Evolutionary conservation across 2,329 filamentous ascomycete species (phyloP), one percentile per base, ranked within the genome.

Genomic region (Colletotrichum tamarilloi): DNA sequence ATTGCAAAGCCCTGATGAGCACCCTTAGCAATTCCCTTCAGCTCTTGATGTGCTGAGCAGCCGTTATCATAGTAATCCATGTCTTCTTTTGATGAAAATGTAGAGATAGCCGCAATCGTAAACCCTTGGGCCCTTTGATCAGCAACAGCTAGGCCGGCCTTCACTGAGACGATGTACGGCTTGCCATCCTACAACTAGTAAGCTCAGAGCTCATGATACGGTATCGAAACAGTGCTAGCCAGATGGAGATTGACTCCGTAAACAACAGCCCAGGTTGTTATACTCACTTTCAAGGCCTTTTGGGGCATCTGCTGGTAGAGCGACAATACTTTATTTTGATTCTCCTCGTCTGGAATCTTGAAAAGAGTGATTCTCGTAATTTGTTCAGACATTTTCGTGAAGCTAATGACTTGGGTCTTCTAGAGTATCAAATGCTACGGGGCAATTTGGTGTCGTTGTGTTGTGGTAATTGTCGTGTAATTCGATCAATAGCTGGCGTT

Each of bases 1-100:
- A 88, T 92, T 49, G 89, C 87, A 3, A 86, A 76, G 2, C 80
- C 81, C 53, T 81, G 73, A 9, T 82, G 76, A 4, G 80, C 77
- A 1, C 69, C 75, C 77, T 80, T 81, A 0, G 81, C 81, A 62
- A 81, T 79, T 0, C 53, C 65, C 69, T 79, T 81, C 11, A 84
- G 72, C 38, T 82, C 77, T 0, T 76, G 75, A 38, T 83, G 82
- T 0, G 80, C 80, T 0, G 76, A 72, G 52, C 81, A 83, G 46
- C 80, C 84, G 2, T 84, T 84, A 76, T 92, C 91, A 77, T 92
- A 92, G 77, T 87, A 92, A 19, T 87, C 83, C 85, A 92, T 89
- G 68, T 92, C 91, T 3, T 89, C 89, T 26, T 86, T 76, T 1
- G 85, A 89, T 2, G 84, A 83, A 75, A 92, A 92, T 0, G 85